Evolutionary conservation across 176 grass and related monocot genomes (phyloP), one percentile per base, ranked within the genome.

Genomic region (Ensete ventricosum): DNA sequence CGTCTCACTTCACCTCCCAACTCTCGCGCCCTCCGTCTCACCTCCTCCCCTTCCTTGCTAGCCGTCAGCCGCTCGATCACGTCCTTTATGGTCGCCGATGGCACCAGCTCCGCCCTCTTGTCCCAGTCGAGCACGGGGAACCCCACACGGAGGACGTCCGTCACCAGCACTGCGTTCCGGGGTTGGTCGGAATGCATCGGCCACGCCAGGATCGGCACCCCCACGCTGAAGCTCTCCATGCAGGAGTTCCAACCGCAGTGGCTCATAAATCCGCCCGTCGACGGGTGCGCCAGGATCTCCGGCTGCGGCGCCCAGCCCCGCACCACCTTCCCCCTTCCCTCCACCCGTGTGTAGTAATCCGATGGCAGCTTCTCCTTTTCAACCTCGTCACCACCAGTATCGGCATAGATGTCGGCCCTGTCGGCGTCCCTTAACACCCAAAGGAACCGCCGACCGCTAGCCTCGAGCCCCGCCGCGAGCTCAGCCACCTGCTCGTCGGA

Each of bases 221-320:
- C 92, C 23, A 83, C 81, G 84, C 82, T 85, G 64, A 92, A 73
- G 76, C 84, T 89, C 84, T 92, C 89, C 70, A 92, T 69, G 62
- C 79, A 80, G 0, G 92, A 96, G 69, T 96, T 96, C 92, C 89
- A 96, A 3, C 87, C 86, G 60, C 92, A 92, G 75, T 96, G 92
- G 73, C 86, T 96, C 86, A 96, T 89, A 86, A 96, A 92, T 57
- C 72, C 81, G 0, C 76, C 89, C 43, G 77, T 89, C 52, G 89
- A 51, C 60, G 55, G 53, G 69, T 88, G 89, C 11, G 84, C 72
- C 16, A 92, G 63, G 22, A 96, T 87, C 74, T 92, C 89, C 73
- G 87, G 73, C 84, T 92, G 92, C 24, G 92, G 92, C n/a, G 89
- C 89, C 92, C 92, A 96, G 19, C 52, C 82, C 59, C 86, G 80